Base-by-base conservation (phyloP, 768 basidiomycete species). In the Panaeolus papilionaceus region DNA sequence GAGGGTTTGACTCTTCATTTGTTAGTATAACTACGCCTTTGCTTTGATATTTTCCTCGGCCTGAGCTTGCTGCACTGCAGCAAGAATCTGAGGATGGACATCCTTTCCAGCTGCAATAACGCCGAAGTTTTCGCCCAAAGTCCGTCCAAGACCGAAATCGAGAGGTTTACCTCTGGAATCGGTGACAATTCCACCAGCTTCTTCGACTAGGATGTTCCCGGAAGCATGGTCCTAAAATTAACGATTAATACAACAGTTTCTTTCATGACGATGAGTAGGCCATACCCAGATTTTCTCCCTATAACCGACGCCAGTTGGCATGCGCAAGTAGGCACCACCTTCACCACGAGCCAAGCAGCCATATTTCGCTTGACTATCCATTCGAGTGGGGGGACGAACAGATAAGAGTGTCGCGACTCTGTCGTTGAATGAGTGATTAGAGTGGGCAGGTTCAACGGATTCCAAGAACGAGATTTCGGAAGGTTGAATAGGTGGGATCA, bases 291-390 rank as follows among this genome's bases (percentile, higher is more conserved):
- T 96, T 81, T 98, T 98, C 78, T 98, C 97, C 68, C 81, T 77
- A 77, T 99, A 98, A 2, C 90, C 92, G 3, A 86, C 81, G 5
- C 88, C 89, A 0, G 89, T 89, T 0, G 94, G 94, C 85, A 94
- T 90, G 8, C 93, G 84, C 49, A 95, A 80, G 75, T 95, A 97
- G 40, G 88, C 86, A 1, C 89, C 90, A 0, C 95, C 96, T 65
- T 97, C 92, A 0, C 96, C 95, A 47, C 96, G 82, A 4, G 90
- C 89, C 14, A 99, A 86, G 73, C 90, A 89, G 38, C 91, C 88
- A 71, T 99, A 99, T 79, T 99, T 99, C 1, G 96, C 95, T 77
- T 98, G 96, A 75, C 92, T 94, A 76, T 99, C 97, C 96, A 99
- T 98, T 20, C 94, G 84, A 16, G 89, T 82, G 9, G 93, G 89